Percentiles rank a stretch among this genome's conserved stretches.
Evolutionary conservation across 2,329 filamentous ascomycete species (phyloP).

Genomic region (Sclerotinia spermophila): DNA sequence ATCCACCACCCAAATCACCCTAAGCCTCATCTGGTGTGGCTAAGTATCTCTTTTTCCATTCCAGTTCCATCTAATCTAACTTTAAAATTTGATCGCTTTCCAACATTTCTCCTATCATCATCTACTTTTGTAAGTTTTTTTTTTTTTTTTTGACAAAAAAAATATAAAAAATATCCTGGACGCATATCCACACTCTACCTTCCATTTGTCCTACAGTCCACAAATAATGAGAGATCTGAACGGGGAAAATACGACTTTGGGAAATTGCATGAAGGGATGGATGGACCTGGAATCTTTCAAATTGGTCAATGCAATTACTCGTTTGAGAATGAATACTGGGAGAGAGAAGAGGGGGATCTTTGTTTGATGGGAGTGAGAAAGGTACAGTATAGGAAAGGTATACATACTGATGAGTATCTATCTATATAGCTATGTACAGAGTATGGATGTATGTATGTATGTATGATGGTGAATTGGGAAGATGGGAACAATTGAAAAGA

Average conservation of each 20-base stretch:
- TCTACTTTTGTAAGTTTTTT: background rate
- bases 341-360: background rate
- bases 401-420: background rate
- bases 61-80: background rate
- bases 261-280: slow-evolving; percentile 3
- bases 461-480: background rate
- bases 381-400: background rate
- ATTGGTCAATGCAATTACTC: background rate
- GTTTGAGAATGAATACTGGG: background rate
- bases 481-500: background rate
- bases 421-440: too few relatives aligned
- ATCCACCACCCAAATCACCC: background rate
- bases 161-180: background rate
- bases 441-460: background rate
- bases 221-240: background rate
- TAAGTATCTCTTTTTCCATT: background rate
- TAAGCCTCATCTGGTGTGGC: background rate
- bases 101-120: slow-evolving; percentile 9
- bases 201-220: background rate
- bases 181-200: background rate
- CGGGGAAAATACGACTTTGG: slow-evolving; percentile 9
- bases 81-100: slow-evolving; percentile 1
- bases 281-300: background rate
- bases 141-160: background rate
- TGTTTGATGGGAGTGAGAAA: background rate